A percentile compares a stretch with the other conserved stretches of the same genome.
Evolutionary conservation across 805 yeast species (phyloP).

Genomic region (Metahyphopichia silvanorum): DNA sequence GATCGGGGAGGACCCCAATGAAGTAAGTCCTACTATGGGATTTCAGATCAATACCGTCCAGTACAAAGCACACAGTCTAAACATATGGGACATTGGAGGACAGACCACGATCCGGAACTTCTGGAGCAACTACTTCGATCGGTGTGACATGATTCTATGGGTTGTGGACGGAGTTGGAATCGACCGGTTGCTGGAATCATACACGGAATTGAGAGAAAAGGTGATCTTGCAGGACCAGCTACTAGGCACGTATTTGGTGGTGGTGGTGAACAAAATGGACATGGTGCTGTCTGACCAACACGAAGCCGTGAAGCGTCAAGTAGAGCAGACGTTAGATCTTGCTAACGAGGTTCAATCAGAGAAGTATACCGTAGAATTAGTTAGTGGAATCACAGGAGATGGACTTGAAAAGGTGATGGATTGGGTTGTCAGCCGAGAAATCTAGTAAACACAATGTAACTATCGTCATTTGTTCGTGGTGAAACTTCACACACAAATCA

Average conservation of each 20-base stretch:
- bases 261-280: constrained; percentile 77
- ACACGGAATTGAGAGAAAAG: constrained; percentile 56
- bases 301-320: constrained; percentile 5
- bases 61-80: constrained; percentile 43
- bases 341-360: constrained; percentile 13
- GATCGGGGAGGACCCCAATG: constrained; percentile 45
- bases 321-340: constrained; percentile 8
- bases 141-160: constrained; percentile 75
- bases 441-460: constrained; percentile 4
- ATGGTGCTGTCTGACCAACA: constrained; percentile 31
- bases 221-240: constrained; percentile 66
- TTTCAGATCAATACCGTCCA: constrained; percentile 69
- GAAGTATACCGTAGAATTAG: constrained; percentile 24
- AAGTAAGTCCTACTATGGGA: constrained; percentile 88
- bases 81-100: constrained; percentile 88
- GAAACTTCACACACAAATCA: too few species aligned
- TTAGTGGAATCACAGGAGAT: constrained; percentile 34
- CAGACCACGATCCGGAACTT: constrained; percentile 38
- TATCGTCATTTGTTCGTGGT: too few species aligned
- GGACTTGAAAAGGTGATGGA: constrained; percentile 23
- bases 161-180: constrained; percentile 70
- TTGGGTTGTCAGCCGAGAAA: constrained; percentile 22
- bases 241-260: constrained; percentile 63
- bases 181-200: constrained; percentile 63
- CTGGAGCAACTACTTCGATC: constrained; percentile 86